A percentile compares a stretch with the other conserved stretches of the same genome.
These are phyloP conservation scores for Suillus discolor DNA, from an alignment of 768 basidiomycete species.

Conservation along the genomic window DNA sequence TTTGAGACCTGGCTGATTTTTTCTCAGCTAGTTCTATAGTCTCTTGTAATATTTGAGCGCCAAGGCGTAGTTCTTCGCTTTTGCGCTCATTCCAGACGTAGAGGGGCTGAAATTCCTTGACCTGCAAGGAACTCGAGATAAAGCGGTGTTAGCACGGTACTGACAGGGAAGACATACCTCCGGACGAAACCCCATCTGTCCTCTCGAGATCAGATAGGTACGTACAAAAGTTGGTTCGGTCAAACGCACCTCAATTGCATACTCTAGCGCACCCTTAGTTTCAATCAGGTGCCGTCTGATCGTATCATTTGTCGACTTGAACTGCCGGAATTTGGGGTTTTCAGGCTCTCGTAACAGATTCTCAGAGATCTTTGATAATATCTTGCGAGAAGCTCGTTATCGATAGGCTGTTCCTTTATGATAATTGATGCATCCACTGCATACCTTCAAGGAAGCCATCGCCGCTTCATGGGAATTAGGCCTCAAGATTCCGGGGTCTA, in stretches of 20 bases:
- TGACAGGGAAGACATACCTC: slow-evolving; percentile 46
- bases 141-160: not conserved
- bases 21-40: slow-evolving; percentile 51
- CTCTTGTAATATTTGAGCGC: slow-evolving; percentile 67
- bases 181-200: slow-evolving; percentile 75
- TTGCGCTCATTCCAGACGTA: slow-evolving; percentile 62
- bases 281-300: slow-evolving; percentile 72
- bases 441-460: slow-evolving; percentile 63
- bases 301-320: slow-evolving; percentile 73
- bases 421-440: slow-evolving; percentile 16
- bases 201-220: slow-evolving; percentile 16
- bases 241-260: slow-evolving; percentile 69
- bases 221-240: slow-evolving; percentile 7
- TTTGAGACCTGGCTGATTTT: slow-evolving; percentile 50
- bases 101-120: slow-evolving; percentile 70
- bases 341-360: slow-evolving; percentile 75
- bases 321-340: slow-evolving; percentile 69
- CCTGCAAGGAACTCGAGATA: slow-evolving; percentile 39
- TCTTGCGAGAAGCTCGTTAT: slow-evolving; percentile 43
- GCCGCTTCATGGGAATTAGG: slow-evolving; percentile 67
- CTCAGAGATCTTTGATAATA: slow-evolving; percentile 65
- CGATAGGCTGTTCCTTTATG: not conserved
- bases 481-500: slow-evolving; percentile 78
- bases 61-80: slow-evolving; percentile 60
- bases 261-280: slow-evolving; percentile 74